Evolutionary conservation across 257 asterid species (phyloP).

Genomic region (Ophiorrhiza pumila): DNA sequence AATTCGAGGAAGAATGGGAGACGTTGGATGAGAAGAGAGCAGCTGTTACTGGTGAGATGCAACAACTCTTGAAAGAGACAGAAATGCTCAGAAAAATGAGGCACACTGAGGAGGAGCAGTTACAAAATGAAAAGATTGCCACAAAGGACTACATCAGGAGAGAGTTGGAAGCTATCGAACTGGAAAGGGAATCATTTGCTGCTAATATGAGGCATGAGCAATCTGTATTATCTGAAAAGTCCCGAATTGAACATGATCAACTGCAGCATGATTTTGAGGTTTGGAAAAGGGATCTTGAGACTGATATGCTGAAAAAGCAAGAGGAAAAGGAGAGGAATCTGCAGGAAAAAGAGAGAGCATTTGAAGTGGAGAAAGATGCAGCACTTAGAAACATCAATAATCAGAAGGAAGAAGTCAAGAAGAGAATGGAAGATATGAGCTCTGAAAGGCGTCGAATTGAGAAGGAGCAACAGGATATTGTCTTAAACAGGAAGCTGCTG

Average conservation of each 20-base stretch:
- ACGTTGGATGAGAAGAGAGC: conserved; percentile 68
- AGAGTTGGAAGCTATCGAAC: conserved; percentile 61
- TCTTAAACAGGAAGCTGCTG: conserved; percentile 47
- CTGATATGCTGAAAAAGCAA: conserved; percentile 54
- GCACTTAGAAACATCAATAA: conserved; percentile 33
- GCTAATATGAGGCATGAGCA: conserved; percentile 63
- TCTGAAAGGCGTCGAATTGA: conserved; percentile 46
- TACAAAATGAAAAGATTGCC: conserved; percentile 52
- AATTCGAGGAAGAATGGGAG: conserved; percentile 88
- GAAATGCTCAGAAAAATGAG: conserved; percentile 39
- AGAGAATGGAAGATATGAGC: conserved; percentile 41
- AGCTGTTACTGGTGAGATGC: conserved; percentile 36
- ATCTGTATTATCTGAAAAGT: conserved; percentile 44
- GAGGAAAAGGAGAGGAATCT: conserved; percentile 54
- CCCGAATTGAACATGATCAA: conserved; percentile 42
- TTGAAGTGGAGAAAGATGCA: conserved; percentile 49
- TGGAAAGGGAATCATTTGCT: conserved; percentile 69
- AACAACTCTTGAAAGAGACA: conserved; percentile 52
- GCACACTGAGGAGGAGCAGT: conserved; percentile 40
- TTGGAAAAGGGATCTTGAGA: conserved; percentile 56
- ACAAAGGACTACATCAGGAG: conserved; percentile 47
- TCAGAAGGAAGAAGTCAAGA: conserved; percentile 45
- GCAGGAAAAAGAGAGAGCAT: conserved; percentile 49
- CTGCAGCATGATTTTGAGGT: conserved; percentile 55
- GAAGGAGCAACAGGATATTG: conserved; percentile 53